Evolutionary conservation across 2,329 filamentous ascomycete genomes (phyloP).

Genomic region (Neospermospora avenae): DNA sequence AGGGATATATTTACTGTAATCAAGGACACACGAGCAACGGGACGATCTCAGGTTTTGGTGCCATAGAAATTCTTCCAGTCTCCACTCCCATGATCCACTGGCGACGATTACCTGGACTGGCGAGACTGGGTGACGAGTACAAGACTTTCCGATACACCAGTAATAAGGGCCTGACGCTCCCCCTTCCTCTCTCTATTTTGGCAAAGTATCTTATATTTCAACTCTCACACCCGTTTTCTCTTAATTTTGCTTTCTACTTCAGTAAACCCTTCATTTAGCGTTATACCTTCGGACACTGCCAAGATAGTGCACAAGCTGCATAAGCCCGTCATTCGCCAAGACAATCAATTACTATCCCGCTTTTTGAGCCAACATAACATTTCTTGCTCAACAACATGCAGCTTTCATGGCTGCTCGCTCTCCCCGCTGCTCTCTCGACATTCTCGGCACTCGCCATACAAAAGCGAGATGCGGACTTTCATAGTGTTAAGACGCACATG

Average conservation of each 20-base stretch:
- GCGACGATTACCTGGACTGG: neutral
- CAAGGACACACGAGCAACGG: neutral
- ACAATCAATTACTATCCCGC: neutral
- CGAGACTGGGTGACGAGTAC: neutral
- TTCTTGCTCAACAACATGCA: constrained; percentile 26
- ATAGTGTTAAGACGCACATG: constrained; percentile 30
- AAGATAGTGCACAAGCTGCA: neutral
- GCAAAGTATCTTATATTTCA: neutral
- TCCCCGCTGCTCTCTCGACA: constrained; percentile 24
- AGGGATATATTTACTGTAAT: neutral
- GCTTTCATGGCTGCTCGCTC: constrained; percentile 27
- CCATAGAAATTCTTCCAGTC: neutral
- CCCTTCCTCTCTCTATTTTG: neutral
- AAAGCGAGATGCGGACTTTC: constrained; percentile 34
- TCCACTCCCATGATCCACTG: neutral
- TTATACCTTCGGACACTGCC: neutral
- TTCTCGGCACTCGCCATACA: constrained; percentile 29
- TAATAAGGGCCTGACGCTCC: neutral
- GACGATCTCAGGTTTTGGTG: neutral
- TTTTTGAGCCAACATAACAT: neutral
- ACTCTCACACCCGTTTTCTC: too few species aligned
- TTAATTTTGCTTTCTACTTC: too few species aligned
- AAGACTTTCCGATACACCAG: neutral
- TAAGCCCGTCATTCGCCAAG: neutral
- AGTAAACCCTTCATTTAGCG: too few species aligned